Base-by-base conservation (phyloP, 257 asterid genomes). In the Forsythia suspensa region DNA sequence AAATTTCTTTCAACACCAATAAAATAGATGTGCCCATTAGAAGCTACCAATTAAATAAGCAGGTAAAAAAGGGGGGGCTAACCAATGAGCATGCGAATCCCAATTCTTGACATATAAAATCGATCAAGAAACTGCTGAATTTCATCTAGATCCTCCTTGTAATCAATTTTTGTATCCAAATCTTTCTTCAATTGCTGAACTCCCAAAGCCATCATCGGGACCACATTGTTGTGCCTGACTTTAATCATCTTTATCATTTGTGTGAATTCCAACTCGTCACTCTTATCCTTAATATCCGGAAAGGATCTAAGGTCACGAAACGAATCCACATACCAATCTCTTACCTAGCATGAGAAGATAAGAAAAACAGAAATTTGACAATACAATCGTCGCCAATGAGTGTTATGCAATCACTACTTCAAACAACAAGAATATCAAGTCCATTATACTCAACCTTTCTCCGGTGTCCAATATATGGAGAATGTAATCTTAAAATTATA, bases 21-120 rank as follows among this genome's bases (percentile, higher is more conserved):
- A 61, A 5, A 37, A 10, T 24, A 20, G 24, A 78, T 16, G n/a
- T 52, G 44, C 81, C 72, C 20, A 71, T 10, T 39, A 43, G 29
- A 52, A 34, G 77, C 78, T 71, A 12, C 34, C 67, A 59, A 38
- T 75, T 59, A 55, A 76, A 75, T 65, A 65, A 29, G 72, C 52
- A 76, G 68, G 46, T 10, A 18, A 52, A 59, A 18, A 24, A 34
- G 43, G 46, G 65, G 51, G 71, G 73, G 57, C 93, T 87, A 77
- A 93, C 99, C 99, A 15, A 95, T 95, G 83, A 95, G 97, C 98
- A 95, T 95, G 76, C 99, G 93, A 76, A 95, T 93, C 82, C 98
- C 99, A 75, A 92, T 95, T 80, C 99, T 90, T 24, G 99, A 88
- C 97, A 95, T 85, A 76, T 93, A 95, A 85, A 95, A 95, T 10